A percentile compares a stretch with the other conserved stretches of the same genome.
Evolutionary conservation across 2,329 filamentous ascomycete species (phyloP).

Genomic region (Arthrocladium fulminans): DNA sequence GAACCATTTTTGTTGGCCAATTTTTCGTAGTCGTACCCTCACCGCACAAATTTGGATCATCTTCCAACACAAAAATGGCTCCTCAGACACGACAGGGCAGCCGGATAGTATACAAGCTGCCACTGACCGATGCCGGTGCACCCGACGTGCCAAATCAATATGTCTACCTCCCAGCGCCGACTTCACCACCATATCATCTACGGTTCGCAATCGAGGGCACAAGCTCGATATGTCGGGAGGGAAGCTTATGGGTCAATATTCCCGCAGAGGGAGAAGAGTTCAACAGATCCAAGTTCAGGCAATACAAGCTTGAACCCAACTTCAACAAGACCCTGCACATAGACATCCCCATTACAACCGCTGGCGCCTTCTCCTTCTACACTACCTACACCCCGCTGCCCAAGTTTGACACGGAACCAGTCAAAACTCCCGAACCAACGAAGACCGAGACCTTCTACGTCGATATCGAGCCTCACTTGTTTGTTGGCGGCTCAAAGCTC

Average conservation of each 20-base stretch:
- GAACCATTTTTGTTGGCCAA: neutral
- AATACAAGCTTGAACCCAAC: slow-evolving; percentile 73
- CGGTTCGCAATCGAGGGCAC: slow-evolving; percentile 24
- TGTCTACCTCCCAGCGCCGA: slow-evolving; percentile 77
- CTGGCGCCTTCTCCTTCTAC: slow-evolving; percentile 91
- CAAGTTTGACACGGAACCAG: slow-evolving; percentile 55
- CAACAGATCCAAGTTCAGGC: slow-evolving; percentile 66
- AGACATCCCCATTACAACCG: slow-evolving; percentile 70
- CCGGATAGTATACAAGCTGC: slow-evolving; percentile 68
- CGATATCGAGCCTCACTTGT: slow-evolving; percentile 77
- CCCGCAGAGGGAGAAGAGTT: slow-evolving; percentile 69
- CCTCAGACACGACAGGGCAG: slow-evolving; percentile 20
- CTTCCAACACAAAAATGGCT: slow-evolving; percentile 5
- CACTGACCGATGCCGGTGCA: slow-evolving; percentile 84
- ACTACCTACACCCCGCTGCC: slow-evolving; percentile 85
- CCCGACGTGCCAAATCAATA: slow-evolving; percentile 83
- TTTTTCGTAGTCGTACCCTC: neutral
- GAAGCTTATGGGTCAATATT: slow-evolving; percentile 94
- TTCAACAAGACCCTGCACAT: slow-evolving; percentile 90
- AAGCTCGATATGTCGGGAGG: slow-evolving; percentile 83
- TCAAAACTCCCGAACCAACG: slow-evolving; percentile 46
- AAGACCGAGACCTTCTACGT: slow-evolving; percentile 79
- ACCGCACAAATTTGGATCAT: neutral
- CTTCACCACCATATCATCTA: slow-evolving; percentile 55
- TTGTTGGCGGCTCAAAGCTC: slow-evolving; percentile 62